These are phyloP conservation scores for Lathyrus sativus DNA, from an alignment of 306 rosid genomes.

Conservation along the genomic window DNA sequence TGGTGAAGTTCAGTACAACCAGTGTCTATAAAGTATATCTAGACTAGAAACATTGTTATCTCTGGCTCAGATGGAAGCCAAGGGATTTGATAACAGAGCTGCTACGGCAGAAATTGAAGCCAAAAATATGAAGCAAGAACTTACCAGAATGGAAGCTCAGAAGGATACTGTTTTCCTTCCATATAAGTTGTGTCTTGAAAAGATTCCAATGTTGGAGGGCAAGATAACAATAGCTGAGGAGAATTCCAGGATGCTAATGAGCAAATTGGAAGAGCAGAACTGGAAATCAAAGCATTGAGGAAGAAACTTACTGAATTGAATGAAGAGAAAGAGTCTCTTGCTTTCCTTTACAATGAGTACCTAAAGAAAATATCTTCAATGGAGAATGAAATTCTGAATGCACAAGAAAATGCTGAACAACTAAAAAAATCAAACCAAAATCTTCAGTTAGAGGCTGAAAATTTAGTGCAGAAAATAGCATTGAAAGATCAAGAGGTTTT, in stretches of 20 bases:
- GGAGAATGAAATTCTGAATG: constrained; percentile 66
- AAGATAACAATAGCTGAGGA: constrained; percentile 68
- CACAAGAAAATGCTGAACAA: constrained; percentile 58
- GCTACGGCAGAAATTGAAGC: no score
- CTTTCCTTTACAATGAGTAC: constrained; percentile 62
- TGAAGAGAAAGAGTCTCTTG: constrained; percentile 66
- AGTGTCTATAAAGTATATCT: constrained; percentile 70
- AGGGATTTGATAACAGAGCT: no score
- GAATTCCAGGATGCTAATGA: constrained; percentile 61
- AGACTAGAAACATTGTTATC: constrained; percentile 56
- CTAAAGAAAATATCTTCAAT: constrained; percentile 62
- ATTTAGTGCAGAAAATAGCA: no score
- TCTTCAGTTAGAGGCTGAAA: no score
- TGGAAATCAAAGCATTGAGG: constrained; percentile 59
- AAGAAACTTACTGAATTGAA: constrained; percentile 49
- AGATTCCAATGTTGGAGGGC: constrained; percentile 64
- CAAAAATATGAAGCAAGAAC: constrained; percentile 61
- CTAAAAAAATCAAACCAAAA: no score
- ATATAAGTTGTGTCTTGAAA: constrained; percentile 61
- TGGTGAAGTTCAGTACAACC: constrained; percentile 63
- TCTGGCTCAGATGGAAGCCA: no score
- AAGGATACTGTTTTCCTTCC: constrained; percentile 67
- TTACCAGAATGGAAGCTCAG: constrained; percentile 63
- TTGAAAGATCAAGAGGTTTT: no score
- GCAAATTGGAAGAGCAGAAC: constrained; percentile 60